Conservation (phyloP, 345 rosid species). For the Syzygium aromaticum region DNA sequence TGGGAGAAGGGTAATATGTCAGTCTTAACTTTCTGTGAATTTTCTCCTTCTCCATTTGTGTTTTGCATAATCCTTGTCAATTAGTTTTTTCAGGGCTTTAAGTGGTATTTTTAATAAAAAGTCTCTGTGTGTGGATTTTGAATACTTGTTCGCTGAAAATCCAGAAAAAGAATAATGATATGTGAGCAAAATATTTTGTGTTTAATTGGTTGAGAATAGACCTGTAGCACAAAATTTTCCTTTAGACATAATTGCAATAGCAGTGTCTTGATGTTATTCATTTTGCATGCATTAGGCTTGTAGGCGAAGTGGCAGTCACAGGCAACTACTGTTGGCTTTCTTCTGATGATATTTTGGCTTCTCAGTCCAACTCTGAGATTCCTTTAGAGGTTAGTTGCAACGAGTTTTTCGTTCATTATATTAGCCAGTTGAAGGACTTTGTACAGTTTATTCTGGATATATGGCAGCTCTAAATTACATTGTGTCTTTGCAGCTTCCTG, state of each 20-base stretch:
- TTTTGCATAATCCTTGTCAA: neutral
- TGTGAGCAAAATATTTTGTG: neutral
- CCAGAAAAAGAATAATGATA: neutral
- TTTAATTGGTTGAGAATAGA: neutral
- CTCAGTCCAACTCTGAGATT: conserved; percentile 8
- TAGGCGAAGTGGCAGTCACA: conserved; percentile 39
- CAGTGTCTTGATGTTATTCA: neutral
- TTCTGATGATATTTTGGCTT: conserved; percentile 16
- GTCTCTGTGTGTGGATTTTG: neutral
- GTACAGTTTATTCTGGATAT: neutral
- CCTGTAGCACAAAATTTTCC: neutral
- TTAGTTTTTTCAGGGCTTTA: neutral
- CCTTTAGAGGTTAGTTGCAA: conserved; percentile 22
- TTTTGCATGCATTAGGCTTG: conserved; percentile 22
- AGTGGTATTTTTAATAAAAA: neutral
- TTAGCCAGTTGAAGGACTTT: neutral
- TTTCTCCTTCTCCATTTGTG: neutral
- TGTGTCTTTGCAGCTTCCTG: conserved; percentile 34
- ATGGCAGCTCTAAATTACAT: neutral
- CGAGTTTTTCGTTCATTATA: neutral
- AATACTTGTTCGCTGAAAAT: neutral
- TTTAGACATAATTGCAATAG: neutral
- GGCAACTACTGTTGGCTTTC: conserved; percentile 41
- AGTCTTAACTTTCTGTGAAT: neutral
- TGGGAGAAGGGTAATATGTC: conserved; percentile 50